Evolutionary conservation across 192 early-diverging fungal genomes (phyloP), one percentile per base, ranked within the genome.

Genomic region (Chytriomyces confervae): DNA sequence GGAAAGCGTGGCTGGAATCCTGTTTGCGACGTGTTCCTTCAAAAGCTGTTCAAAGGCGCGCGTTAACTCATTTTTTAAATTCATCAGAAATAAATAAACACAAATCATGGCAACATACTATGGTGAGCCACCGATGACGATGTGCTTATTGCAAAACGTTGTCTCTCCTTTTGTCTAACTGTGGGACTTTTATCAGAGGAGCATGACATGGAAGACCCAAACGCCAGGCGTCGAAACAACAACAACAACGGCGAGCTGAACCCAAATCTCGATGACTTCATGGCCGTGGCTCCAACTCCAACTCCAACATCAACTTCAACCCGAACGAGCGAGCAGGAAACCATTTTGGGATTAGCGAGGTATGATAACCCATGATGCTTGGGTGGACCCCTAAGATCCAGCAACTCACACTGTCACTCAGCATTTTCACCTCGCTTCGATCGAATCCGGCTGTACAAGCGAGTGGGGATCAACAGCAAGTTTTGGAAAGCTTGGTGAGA

Each of bases 261-360:
- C 51, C 77, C 70, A 1, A 57, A 79, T 61, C 70, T 79, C 5
- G 77, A 66, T 47, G 77, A 79, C 62, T 79, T 79, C 45, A 79
- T 79, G 77, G 63, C n/a, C 10, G 27, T 48, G 7, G 36, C 10
- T 18, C 43, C 16, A 13, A 18, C 44, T 11, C 3, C 50, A 9
- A 57, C 23, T 9, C 20, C 9, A n/a, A n/a, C 11, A 5, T 5
- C 11, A 36, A 10, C 13, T 36, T 11, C 73, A 43, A 18, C 57
- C 24, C 44, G 48, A 44, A 16, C 43, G 62, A n/a, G 7, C 43
- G 13, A 50, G 69, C 53, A n/a, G 61, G 69, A 20, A 29, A 10
- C 70, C 27, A 18, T 7, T 64, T 9, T 36, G 69, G 50, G 60
- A 13, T 16, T 29, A 23, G 44, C 61, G 63, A 47, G 13, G 10